Base-by-base conservation (phyloP, 208 protist genomes). In the Crithidia bombi region DNA sequence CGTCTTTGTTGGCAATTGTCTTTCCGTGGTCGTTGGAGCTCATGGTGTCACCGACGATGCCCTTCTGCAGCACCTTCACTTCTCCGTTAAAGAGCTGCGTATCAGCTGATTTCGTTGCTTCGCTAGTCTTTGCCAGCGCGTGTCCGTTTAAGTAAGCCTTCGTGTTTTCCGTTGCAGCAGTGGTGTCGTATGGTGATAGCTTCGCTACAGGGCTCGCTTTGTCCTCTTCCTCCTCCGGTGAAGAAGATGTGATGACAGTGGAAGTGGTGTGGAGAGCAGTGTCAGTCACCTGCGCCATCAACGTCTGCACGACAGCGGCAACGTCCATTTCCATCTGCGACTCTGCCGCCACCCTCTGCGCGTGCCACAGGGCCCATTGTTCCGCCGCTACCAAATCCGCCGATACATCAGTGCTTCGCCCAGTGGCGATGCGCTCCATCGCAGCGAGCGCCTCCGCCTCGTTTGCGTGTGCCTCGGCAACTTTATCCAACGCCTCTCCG, bases 371-470 rank as follows among this genome's bases (percentile, higher is more conserved):
- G 12, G 0, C 25, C 64, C 50, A 61, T 19, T 23, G 10, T 7
- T 69, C 64, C 26, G 52, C 52, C 25, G n/a, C 36, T 1, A 41
- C 64, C 19, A 69, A 5, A 30, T 69, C 64, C 11, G n/a, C 36
- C 28, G 52, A 17, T 25, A 33, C 1, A n/a, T 69, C 32, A 26
- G 25, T 30, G 64, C 39, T 52, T 2, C 1, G 33, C 1, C 66
- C 65, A 11, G 11, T 30, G 23, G 39, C 39, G n/a, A 69, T 50
- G 35, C 64, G 64, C 19, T 69, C 51, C 64, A 69, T 69, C 52
- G 64, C 64, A 4, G 9, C 3, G 28, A 52, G 19, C 1, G 64
- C 64, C 0, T 50, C 64, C 39, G 47, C 64, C 52, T 69, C 64
- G 0, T 41, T 30, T 2, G 39, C 52, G 4, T 30, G n/a, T 9